Evolutionary conservation across 441 rosid genomes (phyloP), one percentile per base, ranked within the genome.

Genomic region (Corymbia citriodora): DNA sequence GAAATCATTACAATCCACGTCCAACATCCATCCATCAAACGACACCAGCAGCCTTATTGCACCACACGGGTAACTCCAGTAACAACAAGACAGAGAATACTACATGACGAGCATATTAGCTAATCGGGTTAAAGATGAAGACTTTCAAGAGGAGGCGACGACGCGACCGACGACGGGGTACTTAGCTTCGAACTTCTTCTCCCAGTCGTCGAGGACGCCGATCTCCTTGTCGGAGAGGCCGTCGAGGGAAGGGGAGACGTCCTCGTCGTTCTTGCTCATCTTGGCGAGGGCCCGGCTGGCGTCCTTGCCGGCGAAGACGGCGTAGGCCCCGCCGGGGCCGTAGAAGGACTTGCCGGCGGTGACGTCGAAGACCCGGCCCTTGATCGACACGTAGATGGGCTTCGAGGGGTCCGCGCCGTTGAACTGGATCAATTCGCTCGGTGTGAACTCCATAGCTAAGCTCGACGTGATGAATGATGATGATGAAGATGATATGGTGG

Each of bases 241-340:
- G 5, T 96, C 94, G 49, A 97, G 91, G 45, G 96, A 94, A 89
- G 97, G 92, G 89, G 92, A 63, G 23, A 98, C 92, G 81, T 96
- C 99, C 89, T 96, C 98, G 10, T 95, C 96, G 90, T 94, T 95
- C 96, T 97, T 98, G 95, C 98, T 98, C 98, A 96, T 97, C 94
- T 98, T 98, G 55, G 96, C 99, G 31, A 97, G 91, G 27, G 98
- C 99, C 91, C 98, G 93, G 94, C 96, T 96, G 23, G 98, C 96
- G 90, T 98, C 99, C 90, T 95, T 97, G 86, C 98, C 98, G 5
- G 98, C 95, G 92, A 97, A 96, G 92, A 96, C 92, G 57, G 93
- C 93, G 93, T 97, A 96, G 27, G 95, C 91, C 52, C 99, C 99
- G 18, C 96, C 97, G 3, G 94, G 93, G 0, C 98, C 98, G 92